Base-by-base conservation (phyloP, 148 eudicot genomes). In the Chenopodium formosanum region DNA sequence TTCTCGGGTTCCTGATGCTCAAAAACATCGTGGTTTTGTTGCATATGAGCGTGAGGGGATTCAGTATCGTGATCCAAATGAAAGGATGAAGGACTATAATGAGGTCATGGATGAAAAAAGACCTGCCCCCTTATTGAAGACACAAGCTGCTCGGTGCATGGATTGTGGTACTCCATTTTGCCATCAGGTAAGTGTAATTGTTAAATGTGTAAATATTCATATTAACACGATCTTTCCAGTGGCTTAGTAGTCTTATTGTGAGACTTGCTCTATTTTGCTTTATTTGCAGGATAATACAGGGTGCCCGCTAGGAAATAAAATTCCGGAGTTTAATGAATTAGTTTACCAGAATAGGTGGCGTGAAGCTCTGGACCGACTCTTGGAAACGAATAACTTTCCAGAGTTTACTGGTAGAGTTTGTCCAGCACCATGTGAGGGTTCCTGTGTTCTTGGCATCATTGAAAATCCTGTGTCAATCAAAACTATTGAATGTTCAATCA, bases 121-220 rank as follows among this genome's bases (percentile, higher is more conserved):
- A 80, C 98, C 99, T 44, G 92, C 91, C 25, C 87, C 93, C 53
- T 90, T 96, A 85, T 76, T 96, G 74, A 94, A 94, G 85, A 96
- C 99, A 56, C 99, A 96, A 76, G 86, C 99, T 34, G 99, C 99
- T 72, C 98, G 99, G 50, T 96, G 99, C 82, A 96, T 96, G 99
- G 98, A 96, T 83, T 96, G 99, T 80, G 99, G 99, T 75, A 96
- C 99, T 74, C 99, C 99, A 52, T 96, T 96, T 85, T 96, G 99
- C 82, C 99, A 96, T 88, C 99, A 96, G 92, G 99, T 91, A 84
- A 84, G 82, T 77, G 37, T 60, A 20, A 50, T 11, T 44, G 65
- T 25, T 32, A 46, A 46, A 23, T 13, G 8, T 32, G 10, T 37
- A 22, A 4, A 31, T 46, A 23, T 74, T 34, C 63, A 23, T 31